Conservation (phyloP, 139 green algal genomes). For the Picochlorum sp. region DNA sequence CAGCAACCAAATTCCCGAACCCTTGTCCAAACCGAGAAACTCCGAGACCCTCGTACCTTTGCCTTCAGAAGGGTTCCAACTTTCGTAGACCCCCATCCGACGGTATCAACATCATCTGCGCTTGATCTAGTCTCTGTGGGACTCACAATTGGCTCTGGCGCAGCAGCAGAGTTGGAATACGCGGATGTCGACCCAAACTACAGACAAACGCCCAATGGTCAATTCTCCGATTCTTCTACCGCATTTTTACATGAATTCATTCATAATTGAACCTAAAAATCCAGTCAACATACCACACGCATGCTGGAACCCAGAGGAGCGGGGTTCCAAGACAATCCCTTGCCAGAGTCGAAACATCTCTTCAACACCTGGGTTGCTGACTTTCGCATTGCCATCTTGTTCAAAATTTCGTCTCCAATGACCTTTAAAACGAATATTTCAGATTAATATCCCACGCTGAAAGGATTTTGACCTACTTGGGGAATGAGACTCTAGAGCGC, state of each 20-base stretch:
- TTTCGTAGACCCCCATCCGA: constrained; percentile 21
- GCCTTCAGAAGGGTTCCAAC: not conserved
- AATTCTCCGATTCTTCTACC: too few relatives aligned
- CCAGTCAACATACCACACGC: not conserved
- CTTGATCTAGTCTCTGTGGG: not conserved
- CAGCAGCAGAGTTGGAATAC: not conserved
- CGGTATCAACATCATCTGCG: constrained; percentile 13
- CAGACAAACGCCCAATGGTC: not conserved
- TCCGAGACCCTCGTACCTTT: constrained; percentile 13
- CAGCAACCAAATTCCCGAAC: not conserved
- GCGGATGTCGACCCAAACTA: constrained; percentile 9
- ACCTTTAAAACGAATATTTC: too few relatives aligned
- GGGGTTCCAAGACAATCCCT: too few relatives aligned
- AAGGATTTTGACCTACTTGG: not conserved
- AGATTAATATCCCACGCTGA: too few relatives aligned
- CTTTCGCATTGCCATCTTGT: too few relatives aligned
- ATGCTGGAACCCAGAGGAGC: not conserved
- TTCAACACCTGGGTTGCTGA: too few relatives aligned
- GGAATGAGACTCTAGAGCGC: too few relatives aligned
- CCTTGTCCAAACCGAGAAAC: not conserved
- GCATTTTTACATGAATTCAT: too few relatives aligned
- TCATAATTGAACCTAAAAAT: not conserved
- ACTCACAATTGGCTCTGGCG: not conserved
- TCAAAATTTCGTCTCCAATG: too few relatives aligned
- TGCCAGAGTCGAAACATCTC: too few relatives aligned